A percentile compares a stretch with the other conserved stretches of the same genome.
phyloP scores from a whole-genome alignment of 2,329 filamentous ascomycete genomes.

The Sordariomycetes sp. region DNA sequence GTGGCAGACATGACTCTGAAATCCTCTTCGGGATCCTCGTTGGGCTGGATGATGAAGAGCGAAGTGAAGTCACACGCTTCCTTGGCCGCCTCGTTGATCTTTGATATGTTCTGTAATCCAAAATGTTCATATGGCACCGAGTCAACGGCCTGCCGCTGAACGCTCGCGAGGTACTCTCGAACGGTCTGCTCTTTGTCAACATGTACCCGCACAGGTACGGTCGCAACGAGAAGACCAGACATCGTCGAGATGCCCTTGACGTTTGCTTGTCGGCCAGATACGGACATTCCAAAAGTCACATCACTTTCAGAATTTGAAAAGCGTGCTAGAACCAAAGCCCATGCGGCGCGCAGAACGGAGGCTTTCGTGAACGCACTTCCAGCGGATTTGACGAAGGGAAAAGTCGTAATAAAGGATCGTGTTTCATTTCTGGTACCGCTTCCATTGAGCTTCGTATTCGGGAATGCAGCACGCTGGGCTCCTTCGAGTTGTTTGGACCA shows the following conservation, averaged over 20 bases:
- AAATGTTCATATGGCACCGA: slow-evolving; percentile 1
- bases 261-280: slow-evolving; percentile 2
- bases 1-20: too few species aligned
- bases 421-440: too few species aligned
- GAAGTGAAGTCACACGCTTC: slow-evolving; percentile 13
- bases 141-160: slow-evolving; percentile 4
- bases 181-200: slow-evolving; percentile 5
- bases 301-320: slow-evolving; percentile 10
- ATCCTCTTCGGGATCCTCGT: too few species aligned
- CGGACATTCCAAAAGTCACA: slow-evolving; percentile 14
- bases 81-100: background rate
- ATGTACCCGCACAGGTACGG: slow-evolving; percentile 7
- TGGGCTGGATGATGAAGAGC: slow-evolving; percentile 19
- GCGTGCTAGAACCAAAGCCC: slow-evolving; percentile 5
- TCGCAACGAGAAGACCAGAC: slow-evolving; percentile 7
- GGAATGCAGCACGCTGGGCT: too few species aligned
- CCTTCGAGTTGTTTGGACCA: slow-evolving; percentile 7
- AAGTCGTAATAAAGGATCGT: too few species aligned
- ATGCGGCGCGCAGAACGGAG: slow-evolving; percentile 1
- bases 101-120: slow-evolving; percentile 1
- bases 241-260: background rate
- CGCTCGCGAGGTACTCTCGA: slow-evolving; percentile 7
- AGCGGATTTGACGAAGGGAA: too few species aligned
- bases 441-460: too few species aligned
- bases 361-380: slow-evolving; percentile 10